Evolutionary conservation across 305 asterid genomes (phyloP).

Genomic region (Withania somnifera): DNA sequence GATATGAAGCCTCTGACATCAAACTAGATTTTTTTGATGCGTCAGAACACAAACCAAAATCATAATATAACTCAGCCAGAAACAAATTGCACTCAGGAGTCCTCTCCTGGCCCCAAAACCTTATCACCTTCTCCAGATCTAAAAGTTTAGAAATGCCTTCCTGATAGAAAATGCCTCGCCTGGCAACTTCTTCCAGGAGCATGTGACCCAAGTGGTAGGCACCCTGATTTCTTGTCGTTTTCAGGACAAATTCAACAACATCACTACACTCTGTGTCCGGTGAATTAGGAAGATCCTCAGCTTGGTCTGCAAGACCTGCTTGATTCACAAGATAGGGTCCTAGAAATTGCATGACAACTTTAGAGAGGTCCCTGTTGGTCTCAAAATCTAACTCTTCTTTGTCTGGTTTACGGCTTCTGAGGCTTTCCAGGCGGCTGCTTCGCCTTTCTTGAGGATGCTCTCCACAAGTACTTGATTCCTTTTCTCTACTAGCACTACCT

Average conservation of each 20-base stretch:
- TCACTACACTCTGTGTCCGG: slow-evolving; percentile 42
- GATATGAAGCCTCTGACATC: slow-evolving; percentile 71
- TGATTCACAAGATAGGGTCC: slow-evolving; percentile 47
- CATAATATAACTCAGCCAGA: slow-evolving; percentile 87
- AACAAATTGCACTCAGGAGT: slow-evolving; percentile 81
- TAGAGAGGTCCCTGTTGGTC: slow-evolving; percentile 63
- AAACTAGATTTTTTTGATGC: slow-evolving; percentile 33
- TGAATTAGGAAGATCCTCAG: slow-evolving; percentile 31
- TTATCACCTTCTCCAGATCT: slow-evolving; percentile 82
- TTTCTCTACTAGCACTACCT: slow-evolving; percentile 25
- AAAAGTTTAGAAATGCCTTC: slow-evolving; percentile 46
- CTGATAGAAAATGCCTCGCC: slow-evolving; percentile 38
- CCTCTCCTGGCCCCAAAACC: slow-evolving; percentile 79
- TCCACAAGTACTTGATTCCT: slow-evolving; percentile 46
- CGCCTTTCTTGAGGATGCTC: slow-evolving; percentile 98
- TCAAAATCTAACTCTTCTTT: slow-evolving; percentile 72
- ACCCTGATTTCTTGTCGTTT: slow-evolving; percentile 50
- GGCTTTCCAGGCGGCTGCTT: slow-evolving; percentile 91
- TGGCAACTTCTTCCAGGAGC: slow-evolving; percentile 79
- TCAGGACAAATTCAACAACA: slow-evolving; percentile 58
- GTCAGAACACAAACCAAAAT: slow-evolving; percentile 56
- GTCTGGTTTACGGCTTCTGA: slow-evolving; percentile 88
- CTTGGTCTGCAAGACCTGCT: slow-evolving; percentile 28
- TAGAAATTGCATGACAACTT: slow-evolving; percentile 67
- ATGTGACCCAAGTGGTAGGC: slow-evolving; percentile 79